These are phyloP conservation scores for Capsicum baccatum DNA, from an alignment of 257 asterid genomes.

Conservation along the genomic window DNA sequence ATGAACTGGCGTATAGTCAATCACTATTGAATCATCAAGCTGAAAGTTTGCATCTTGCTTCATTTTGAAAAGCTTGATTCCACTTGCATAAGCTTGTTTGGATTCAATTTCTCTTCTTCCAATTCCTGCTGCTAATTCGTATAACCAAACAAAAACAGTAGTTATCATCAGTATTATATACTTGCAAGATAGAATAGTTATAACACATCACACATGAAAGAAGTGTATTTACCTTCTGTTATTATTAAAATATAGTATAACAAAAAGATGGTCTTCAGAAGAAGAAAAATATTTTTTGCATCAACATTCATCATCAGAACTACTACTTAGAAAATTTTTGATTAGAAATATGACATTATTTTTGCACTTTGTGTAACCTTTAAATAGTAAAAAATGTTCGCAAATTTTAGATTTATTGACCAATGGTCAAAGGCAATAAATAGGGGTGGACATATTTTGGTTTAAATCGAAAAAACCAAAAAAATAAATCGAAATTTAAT, in stretches of 20 bases:
- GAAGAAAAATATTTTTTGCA: neutral
- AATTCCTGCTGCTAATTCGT: neutral
- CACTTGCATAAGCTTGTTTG: neutral
- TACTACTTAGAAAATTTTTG: neutral
- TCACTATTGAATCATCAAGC: neutral
- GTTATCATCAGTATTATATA: too few relatives aligned
- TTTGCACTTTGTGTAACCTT: neutral
- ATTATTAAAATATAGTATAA: neutral
- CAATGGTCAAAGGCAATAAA: neutral
- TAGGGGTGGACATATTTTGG: too few relatives aligned
- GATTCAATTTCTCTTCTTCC: neutral
- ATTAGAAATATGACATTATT: neutral
- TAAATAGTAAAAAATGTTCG: neutral
- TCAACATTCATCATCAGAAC: neutral
- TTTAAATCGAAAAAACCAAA: too few relatives aligned
- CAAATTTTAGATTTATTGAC: neutral
- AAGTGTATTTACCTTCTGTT: neutral
- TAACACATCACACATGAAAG: neutral
- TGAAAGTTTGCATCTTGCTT: neutral
- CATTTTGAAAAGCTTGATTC: neutral
- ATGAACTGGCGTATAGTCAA: conserved; percentile 3
- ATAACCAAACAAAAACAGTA: neutral
- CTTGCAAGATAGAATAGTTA: neutral
- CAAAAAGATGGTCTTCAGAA: neutral
- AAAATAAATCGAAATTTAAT: too few relatives aligned